Evolutionary conservation across 306 rosid genomes (phyloP).

Genomic region (Pueraria montana): DNA sequence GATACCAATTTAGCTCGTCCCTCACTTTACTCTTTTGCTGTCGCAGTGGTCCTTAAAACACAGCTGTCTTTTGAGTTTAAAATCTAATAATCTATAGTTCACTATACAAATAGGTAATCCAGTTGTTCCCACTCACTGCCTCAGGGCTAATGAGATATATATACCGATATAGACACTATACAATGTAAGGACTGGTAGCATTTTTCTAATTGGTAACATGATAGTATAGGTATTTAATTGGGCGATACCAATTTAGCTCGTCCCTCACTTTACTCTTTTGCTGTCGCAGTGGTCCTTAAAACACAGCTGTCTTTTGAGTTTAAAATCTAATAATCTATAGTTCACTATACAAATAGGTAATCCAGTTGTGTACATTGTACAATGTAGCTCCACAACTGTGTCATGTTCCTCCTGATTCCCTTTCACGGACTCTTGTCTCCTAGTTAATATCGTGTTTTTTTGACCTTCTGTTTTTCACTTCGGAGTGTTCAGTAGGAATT

Average conservation of each 20-base stretch:
- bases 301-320: constrained; percentile 31
- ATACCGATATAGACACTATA: not conserved
- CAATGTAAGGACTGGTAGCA: not conserved
- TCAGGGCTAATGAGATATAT: not conserved
- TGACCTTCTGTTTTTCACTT: not conserved
- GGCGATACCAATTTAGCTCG: not conserved
- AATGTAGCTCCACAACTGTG: constrained; percentile 4
- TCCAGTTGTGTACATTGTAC: constrained; percentile 9
- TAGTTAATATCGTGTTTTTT: not conserved
- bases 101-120: not conserved
- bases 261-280: not conserved
- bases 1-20: not conserved
- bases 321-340: not conserved
- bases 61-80: constrained; percentile 22
- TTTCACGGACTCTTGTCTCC: constrained; percentile 50
- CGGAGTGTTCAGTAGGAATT: not conserved
- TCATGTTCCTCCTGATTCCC: constrained; percentile 25
- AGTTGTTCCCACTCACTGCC: constrained; percentile 1
- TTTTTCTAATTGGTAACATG: constrained; percentile 15
- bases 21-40: not conserved
- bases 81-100: not conserved
- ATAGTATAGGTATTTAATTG: not conserved
- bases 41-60: constrained; percentile 14
- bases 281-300: constrained; percentile 11
- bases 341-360: too few relatives aligned